Conservation (phyloP, 2,329 filamentous ascomycete genomes). For the Calonectria leucothoes region DNA sequence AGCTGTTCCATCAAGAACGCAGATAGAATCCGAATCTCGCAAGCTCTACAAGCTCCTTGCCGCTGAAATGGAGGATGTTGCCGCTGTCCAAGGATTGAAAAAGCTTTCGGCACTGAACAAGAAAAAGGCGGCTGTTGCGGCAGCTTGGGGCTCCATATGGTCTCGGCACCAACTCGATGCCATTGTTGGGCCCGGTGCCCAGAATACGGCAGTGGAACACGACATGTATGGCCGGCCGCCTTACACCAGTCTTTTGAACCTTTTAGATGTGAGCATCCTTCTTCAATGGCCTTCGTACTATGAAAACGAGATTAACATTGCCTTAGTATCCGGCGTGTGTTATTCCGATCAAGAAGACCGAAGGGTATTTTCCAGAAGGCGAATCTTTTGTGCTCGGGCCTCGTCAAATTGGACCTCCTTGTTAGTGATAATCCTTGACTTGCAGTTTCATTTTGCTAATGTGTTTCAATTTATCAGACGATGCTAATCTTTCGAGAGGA, state of each 20-base stretch:
- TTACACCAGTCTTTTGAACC: neutral
- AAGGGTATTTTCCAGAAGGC: neutral
- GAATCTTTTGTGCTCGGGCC: neutral
- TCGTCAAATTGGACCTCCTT: neutral
- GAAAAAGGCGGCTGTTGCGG: neutral
- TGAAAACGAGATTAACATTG: neutral
- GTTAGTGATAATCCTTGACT: neutral
- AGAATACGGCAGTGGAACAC: neutral
- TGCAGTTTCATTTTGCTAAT: neutral
- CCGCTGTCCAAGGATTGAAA: neutral
- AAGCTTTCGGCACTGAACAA: neutral
- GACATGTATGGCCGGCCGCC: neutral
- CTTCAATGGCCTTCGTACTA: neutral
- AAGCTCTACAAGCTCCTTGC: neutral
- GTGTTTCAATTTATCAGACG: neutral
- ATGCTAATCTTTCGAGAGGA: neutral
- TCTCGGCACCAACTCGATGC: neutral
- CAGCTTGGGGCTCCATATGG: neutral
- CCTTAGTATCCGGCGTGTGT: neutral
- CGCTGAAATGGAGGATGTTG: neutral
- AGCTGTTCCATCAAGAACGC: neutral
- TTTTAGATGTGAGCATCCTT: neutral
- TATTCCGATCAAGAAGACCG: neutral
- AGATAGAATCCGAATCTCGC: neutral
- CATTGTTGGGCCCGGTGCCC: neutral